Evolutionary conservation across 2,329 filamentous ascomycete genomes (phyloP).

Genomic region (Lachnellula occidentalis): DNA sequence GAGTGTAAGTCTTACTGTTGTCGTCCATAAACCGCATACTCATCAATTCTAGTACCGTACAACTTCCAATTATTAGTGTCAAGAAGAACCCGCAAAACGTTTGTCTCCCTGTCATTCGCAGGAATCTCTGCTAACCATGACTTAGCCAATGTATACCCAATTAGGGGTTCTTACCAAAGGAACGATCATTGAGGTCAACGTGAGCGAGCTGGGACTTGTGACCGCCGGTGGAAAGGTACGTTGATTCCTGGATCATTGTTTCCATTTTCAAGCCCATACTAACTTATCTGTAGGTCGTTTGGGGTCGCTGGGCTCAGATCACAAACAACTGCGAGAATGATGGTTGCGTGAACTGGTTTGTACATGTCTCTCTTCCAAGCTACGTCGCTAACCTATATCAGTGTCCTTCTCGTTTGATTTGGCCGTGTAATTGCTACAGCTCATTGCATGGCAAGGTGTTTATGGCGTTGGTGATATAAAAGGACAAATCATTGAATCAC

Average conservation of each 20-base stretch:
- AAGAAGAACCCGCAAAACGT: slow-evolving; percentile 80
- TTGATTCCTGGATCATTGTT: too few species aligned
- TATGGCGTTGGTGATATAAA: slow-evolving; percentile 7
- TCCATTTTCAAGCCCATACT: too few species aligned
- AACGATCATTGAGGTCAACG: slow-evolving; percentile 85
- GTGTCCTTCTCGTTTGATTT: slow-evolving; percentile 24
- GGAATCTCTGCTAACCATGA: background rate
- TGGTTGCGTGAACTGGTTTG: slow-evolving; percentile 51
- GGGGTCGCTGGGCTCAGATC: slow-evolving; percentile 78
- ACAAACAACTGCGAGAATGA: slow-evolving; percentile 55
- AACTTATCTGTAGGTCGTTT: slow-evolving; percentile 53
- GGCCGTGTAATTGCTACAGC: background rate
- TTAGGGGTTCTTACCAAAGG: slow-evolving; percentile 76
- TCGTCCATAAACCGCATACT: too few species aligned
- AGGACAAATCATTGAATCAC: background rate
- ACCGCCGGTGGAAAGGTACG: slow-evolving; percentile 73
- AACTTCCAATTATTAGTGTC: slow-evolving; percentile 68
- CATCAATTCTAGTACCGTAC: slow-evolving; percentile 53
- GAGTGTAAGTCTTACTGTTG: slow-evolving; percentile 40
- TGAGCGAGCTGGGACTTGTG: slow-evolving; percentile 83
- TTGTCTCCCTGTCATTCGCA: background rate
- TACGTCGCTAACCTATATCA: slow-evolving; percentile 3
- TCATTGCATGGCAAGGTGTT: slow-evolving; percentile 17
- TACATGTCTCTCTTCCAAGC: background rate
- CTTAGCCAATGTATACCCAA: slow-evolving; percentile 76